Evolutionary conservation across 768 basidiomycete genomes (phyloP).

Genomic region (Hericium rajendrae): DNA sequence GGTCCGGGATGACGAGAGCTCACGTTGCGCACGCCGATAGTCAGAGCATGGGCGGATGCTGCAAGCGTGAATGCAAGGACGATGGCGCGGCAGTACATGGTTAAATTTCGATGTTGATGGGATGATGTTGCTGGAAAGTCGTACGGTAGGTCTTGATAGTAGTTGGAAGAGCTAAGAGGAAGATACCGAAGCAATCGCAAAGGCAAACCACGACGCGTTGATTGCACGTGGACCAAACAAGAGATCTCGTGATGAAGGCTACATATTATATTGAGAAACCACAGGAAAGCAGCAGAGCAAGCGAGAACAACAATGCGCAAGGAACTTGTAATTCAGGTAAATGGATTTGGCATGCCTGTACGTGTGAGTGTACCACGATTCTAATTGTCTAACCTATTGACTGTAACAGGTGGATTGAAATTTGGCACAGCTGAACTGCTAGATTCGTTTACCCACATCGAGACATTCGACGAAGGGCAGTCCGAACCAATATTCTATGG

Average conservation of each 20-base stretch:
- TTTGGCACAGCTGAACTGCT: background rate
- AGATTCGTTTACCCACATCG: background rate
- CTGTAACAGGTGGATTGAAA: background rate
- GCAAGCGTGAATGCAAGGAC: background rate
- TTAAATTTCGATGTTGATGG: background rate
- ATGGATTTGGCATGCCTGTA: background rate
- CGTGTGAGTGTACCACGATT: background rate
- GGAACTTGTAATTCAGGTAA: background rate
- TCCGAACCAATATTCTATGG: constrained; percentile 30
- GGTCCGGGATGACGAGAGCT: too few species aligned
- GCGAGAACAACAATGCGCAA: background rate
- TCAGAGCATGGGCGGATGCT: background rate
- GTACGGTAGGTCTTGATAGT: too few species aligned
- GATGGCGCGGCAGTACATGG: background rate
- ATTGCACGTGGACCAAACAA: background rate
- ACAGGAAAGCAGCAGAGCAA: background rate
- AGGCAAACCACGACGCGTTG: background rate
- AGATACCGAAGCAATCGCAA: too few species aligned
- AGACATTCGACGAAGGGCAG: constrained; percentile 28
- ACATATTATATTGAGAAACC: background rate
- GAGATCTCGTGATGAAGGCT: background rate
- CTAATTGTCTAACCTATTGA: background rate
- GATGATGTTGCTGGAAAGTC: background rate
- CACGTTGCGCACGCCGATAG: background rate
- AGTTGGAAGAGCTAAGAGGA: too few species aligned